Conservation (phyloP, 352 stramenopile species). For the Aphanomyces invadans region DNA sequence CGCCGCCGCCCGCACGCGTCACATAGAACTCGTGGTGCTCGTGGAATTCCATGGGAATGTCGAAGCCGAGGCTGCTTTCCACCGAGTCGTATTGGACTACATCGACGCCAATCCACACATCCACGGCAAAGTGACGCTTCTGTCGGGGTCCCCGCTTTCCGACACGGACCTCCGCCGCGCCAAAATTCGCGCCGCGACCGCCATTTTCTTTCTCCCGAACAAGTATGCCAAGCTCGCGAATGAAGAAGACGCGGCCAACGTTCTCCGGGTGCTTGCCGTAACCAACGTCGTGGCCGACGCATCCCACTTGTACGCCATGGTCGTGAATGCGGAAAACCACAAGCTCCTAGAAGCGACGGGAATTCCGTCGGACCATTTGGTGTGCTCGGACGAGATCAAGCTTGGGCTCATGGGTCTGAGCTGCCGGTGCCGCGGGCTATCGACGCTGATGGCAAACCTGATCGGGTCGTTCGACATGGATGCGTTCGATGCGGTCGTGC, state of each 20-base stretch:
- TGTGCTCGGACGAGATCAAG: conserved; percentile 74
- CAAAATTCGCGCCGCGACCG: conserved; percentile 54
- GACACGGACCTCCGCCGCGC: conserved; percentile 48
- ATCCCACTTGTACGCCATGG: conserved; percentile 74
- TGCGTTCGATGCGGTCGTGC: not conserved
- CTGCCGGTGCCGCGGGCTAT: conserved; percentile 70
- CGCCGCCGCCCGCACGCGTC: conserved; percentile 39
- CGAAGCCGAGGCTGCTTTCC: conserved; percentile 35
- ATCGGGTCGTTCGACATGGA: conserved; percentile 34
- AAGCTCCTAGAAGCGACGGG: conserved; percentile 67
- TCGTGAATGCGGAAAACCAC: conserved; percentile 77
- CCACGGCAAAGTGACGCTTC: conserved; percentile 70
- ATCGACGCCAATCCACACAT: conserved; percentile 62
- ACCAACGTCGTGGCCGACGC: conserved; percentile 49
- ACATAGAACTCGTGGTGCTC: conserved; percentile 74
- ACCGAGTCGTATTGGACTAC: conserved; percentile 57
- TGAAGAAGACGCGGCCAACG: conserved; percentile 72
- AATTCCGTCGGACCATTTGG: conserved; percentile 57
- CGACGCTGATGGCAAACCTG: conserved; percentile 76
- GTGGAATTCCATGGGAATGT: conserved; percentile 63
- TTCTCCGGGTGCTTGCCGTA: conserved; percentile 71
- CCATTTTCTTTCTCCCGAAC: conserved; percentile 79
- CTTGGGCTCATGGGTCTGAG: conserved; percentile 80
- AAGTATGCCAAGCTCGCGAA: conserved; percentile 74
- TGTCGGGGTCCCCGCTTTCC: conserved; percentile 59